Evolutionary conservation across 306 rosid genomes (phyloP).

Genomic region (Pyrus communis): DNA sequence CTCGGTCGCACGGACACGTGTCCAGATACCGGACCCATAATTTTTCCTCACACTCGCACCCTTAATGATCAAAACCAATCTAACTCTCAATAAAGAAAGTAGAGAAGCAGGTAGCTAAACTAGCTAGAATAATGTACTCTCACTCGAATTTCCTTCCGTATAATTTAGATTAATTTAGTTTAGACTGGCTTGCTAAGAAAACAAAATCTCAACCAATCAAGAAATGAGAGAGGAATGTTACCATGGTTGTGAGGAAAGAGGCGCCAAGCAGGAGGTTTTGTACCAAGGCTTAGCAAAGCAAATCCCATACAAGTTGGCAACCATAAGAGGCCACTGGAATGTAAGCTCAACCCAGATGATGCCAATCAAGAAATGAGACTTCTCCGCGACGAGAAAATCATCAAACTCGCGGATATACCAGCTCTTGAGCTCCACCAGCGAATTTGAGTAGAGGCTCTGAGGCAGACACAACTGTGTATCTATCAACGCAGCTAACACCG

Average conservation of each 20-base stretch:
- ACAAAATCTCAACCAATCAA: background rate
- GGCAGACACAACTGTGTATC: constrained; percentile 52
- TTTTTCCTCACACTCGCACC: no score
- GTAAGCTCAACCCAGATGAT: constrained; percentile 59
- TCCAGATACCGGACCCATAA: no score
- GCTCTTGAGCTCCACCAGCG: constrained; percentile 30
- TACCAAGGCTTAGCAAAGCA: constrained; percentile 52
- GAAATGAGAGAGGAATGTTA: constrained; percentile 6
- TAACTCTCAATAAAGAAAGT: background rate
- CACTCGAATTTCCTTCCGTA: no score
- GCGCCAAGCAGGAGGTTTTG: constrained; percentile 67
- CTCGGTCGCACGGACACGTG: no score
- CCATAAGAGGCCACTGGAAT: constrained; percentile 71
- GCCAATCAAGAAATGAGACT: constrained; percentile 61
- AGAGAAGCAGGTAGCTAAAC: no score
- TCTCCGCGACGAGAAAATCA: constrained; percentile 47
- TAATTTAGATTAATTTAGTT: no score
- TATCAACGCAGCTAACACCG: constrained; percentile 36
- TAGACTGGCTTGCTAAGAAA: background rate
- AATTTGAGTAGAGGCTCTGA: constrained; percentile 31
- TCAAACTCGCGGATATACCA: constrained; percentile 40
- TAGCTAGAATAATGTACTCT: no score
- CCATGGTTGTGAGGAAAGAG: constrained; percentile 54
- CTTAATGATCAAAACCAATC: background rate
- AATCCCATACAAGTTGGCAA: constrained; percentile 48